Base-by-base conservation (phyloP, 225 moss, liverwort and hornwort genomes). In the Sphagnum tenellum region DNA sequence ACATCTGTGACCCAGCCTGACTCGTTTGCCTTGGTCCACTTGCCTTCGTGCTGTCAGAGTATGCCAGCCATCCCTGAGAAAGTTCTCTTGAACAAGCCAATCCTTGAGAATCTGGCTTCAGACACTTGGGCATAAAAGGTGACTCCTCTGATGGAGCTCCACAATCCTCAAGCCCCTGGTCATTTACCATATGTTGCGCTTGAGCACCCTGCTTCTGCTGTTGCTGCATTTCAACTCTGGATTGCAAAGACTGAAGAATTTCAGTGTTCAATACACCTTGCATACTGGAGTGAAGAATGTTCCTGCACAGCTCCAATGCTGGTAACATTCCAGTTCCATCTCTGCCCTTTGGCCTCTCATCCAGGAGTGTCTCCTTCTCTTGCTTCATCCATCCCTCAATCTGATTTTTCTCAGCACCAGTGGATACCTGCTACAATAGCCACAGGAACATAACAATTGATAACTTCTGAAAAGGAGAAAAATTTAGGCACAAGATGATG, bases 301-400 rank as follows among this genome's bases (percentile, higher is more conserved):
- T 44, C 45, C 61, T 61, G 46, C 61, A 61, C 44, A 61, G 61
- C 61, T 61, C 46, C 61, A 61, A 61, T n/a, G 45, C 61, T 47
- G 61, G 46, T 11, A 61, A 46, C 46, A 7, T 61, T 47, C 46
- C 45, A 61, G 45, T 61, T 45, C 7, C 46, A 45, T 61, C 61
- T 61, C 8, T 11, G 4, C 61, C 46, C 61, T 3, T 8, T 8
- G 46, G 2, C 45, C 44, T 44, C 9, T 61, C 46, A 46, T 61
- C 61, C 4, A 44, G 44, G 58, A 12, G 44, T 46, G 2, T 46
- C 8, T 45, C 44, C 4, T 48, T 4, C 3, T 46, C 45, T 61
- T 61, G 44, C 46, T 0, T 61, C 47, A 61, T 6, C 61, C 4
- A 4, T 61, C 45, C 46, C 46, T 46, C 61, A 44, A 3, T 8